Conservation (phyloP, 2,329 filamentous ascomycete species). For the Botrytis elliptica region DNA sequence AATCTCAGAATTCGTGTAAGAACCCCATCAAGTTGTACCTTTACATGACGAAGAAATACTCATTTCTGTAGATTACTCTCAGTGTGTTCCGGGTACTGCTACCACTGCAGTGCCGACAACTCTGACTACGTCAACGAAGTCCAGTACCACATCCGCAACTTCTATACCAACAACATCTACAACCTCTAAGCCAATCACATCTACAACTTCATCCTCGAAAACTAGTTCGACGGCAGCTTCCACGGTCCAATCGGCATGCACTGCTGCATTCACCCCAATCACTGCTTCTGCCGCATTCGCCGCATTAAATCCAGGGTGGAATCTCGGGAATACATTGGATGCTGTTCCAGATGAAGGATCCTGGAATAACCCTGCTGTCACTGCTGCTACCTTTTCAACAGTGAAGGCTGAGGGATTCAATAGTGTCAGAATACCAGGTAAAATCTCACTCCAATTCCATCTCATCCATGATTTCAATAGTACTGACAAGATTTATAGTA, state of each 20-base stretch:
- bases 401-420: slow-evolving; percentile 56
- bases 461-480: neutral
- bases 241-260: slow-evolving; percentile 22
- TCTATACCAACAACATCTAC: slow-evolving; percentile 12
- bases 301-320: slow-evolving; percentile 57
- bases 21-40: neutral
- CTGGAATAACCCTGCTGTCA: slow-evolving; percentile 57
- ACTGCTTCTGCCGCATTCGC: slow-evolving; percentile 40
- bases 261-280: slow-evolving; percentile 29
- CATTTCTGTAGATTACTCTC: slow-evolving; percentile 21
- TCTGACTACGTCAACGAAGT: slow-evolving; percentile 10
- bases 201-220: slow-evolving; percentile 6
- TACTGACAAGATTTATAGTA: slow-evolving; percentile 40
- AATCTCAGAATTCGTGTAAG: slow-evolving; percentile 21
- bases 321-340: slow-evolving; percentile 60
- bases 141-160: neutral
- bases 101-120: slow-evolving; percentile 7
- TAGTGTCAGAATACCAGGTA: slow-evolving; percentile 54
- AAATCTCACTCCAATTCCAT: neutral
- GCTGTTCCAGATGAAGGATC: slow-evolving; percentile 54
- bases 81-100: slow-evolving; percentile 22
- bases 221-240: slow-evolving; percentile 4
- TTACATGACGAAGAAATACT: neutral
- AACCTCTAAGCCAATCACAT: slow-evolving; percentile 12
- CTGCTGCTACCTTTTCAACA: slow-evolving; percentile 50